A percentile compares a stretch with the other conserved stretches of the same genome.
These are phyloP conservation scores for Monilinia fructicola DNA, from an alignment of 2,329 filamentous ascomycete species.

Conservation along the genomic window DNA sequence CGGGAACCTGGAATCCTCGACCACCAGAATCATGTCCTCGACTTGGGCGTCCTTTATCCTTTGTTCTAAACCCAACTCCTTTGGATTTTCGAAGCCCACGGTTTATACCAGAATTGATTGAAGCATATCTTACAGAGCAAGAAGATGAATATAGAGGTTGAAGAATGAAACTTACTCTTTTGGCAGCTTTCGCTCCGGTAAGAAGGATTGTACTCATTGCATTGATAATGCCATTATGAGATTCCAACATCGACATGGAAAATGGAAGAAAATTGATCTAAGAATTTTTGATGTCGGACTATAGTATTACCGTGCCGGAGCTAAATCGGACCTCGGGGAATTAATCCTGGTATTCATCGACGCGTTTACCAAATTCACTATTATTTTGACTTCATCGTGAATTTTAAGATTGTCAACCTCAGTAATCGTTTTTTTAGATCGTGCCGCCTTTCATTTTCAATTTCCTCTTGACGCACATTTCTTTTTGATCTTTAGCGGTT, in stretches of 20 bases:
- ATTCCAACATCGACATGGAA: background rate
- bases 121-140: constrained; percentile 47
- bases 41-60: constrained; percentile 23
- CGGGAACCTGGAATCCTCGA: constrained; percentile 7
- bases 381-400: constrained; percentile 3
- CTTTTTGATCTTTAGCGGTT: background rate
- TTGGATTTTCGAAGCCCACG: constrained; percentile 59
- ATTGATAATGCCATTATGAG: constrained; percentile 17
- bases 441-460: background rate
- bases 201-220: constrained; percentile 34
- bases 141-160: constrained; percentile 22
- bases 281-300: constrained; percentile 14
- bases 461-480: constrained; percentile 3
- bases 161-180: constrained; percentile 13
- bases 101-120: constrained; percentile 67
- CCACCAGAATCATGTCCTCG: background rate
- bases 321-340: background rate
- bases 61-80: constrained; percentile 38
- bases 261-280: constrained; percentile 1
- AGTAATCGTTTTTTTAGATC: constrained; percentile 6
- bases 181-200: constrained; percentile 25
- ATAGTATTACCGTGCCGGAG: constrained; percentile 9
- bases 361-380: constrained; percentile 12
- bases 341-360: constrained; percentile 16
- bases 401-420: background rate